These are phyloP conservation scores for Setaria italica DNA, from an alignment of 202 grass and related monocot species.

Conservation along the genomic window DNA sequence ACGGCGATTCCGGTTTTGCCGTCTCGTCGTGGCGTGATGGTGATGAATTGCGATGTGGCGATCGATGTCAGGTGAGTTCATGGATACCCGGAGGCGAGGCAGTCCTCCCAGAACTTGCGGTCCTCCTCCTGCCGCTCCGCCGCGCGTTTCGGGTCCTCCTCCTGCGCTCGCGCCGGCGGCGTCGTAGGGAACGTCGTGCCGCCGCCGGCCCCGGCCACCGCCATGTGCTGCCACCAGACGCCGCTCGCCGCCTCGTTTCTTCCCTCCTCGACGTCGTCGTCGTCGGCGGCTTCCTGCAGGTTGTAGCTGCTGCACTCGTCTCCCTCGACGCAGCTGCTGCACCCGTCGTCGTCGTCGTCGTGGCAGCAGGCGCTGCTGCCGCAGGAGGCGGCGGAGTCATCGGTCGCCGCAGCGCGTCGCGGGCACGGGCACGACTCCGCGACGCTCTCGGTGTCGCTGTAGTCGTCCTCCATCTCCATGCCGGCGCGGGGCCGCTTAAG, in stretches of 20 bases:
- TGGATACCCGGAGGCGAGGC: conserved; percentile 72
- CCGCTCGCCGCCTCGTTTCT: no score
- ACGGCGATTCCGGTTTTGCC: conserved; percentile 24
- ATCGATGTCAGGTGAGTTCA: not conserved
- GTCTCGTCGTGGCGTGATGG: conserved; percentile 12
- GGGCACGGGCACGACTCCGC: conserved; percentile 51
- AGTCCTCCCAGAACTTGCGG: conserved; percentile 88
- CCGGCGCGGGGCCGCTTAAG: not conserved
- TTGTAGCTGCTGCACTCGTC: conserved; percentile 13
- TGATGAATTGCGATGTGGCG: not conserved
- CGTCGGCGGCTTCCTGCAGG: conserved; percentile 1
- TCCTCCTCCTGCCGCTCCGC: conserved; percentile 73
- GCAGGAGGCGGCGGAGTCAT: not conserved
- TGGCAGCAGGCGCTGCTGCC: conserved; percentile 34
- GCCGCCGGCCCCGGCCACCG: not conserved
- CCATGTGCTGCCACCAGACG: conserved; percentile 36
- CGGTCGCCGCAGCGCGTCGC: not conserved
- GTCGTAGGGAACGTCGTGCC: not conserved
- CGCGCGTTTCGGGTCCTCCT: conserved; percentile 42
- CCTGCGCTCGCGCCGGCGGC: not conserved
- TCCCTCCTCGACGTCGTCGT: not conserved
- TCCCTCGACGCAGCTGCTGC: conserved; percentile 59
- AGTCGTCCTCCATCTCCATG: not conserved
- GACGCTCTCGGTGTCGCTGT: conserved; percentile 57
- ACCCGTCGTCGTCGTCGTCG: conserved; percentile 42